Evolutionary conservation across 1,139 yeast genomes (phyloP), one percentile per base, ranked within the genome.

Genomic region (Candida pseudocylindracea): DNA sequence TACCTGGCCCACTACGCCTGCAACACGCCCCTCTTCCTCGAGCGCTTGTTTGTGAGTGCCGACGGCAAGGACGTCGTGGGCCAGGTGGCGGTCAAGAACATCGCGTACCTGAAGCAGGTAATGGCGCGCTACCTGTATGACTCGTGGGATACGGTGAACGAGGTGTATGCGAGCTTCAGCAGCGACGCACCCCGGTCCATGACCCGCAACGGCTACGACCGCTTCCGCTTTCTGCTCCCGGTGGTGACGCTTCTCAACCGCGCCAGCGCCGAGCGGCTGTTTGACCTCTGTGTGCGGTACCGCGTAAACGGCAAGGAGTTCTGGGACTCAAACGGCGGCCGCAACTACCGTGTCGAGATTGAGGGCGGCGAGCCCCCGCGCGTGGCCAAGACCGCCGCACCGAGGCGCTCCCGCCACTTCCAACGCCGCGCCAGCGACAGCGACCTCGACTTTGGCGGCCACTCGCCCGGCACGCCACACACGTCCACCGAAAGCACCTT

Each of bases 381-480:
- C 58, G 59, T 24, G 46, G 50, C 26, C 85, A 73, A 41, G 67
- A 46, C 45, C 81, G 93, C 93, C 93, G 80, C 50, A 80, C 78
- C 52, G 80, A 81, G 8, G 10, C 8, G 10, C 9, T 25, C 26
- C 9, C 8, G 8, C 10, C 10, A 25, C 10, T 25, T 25, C 26
- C 10, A 25, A 8, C 20, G 20, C 20, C 20, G 20, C 6, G 20
- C 20, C 20, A 15, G 20, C 20, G 10, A 25, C 10, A 8, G 10
- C 6, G 26, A 25, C 26, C 10, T 25, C 26, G 8, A 25, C 10
- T 3, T 25, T 25, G 10, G 8, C 9, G 10, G 8, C 10, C 26
- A 8, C 3, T 25, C 10, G 26, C 10, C 10, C 10, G 10, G 8
- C 10, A 25, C 8, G 4, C 26, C 10, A 2, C 8, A 25, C 26